Base-by-base conservation (phyloP, 495 filamentous ascomycete species). In the Penicillium simplicissimum region DNA sequence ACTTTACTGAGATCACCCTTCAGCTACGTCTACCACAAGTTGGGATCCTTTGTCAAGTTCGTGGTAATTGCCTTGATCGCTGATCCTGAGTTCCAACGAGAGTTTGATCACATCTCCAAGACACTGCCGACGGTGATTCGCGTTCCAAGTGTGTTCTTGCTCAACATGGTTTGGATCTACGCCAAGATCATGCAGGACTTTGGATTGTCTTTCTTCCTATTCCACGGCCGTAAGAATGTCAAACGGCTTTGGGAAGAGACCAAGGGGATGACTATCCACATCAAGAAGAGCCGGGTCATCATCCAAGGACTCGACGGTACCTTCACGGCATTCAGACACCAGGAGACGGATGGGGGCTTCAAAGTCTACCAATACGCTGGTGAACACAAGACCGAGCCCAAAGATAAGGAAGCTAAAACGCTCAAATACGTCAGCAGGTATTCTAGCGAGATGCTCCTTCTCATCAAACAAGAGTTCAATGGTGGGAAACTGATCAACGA, bases 21-120 rank as follows among this genome's bases (percentile, higher is more conserved):
- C 25, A 69, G 67, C 59, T 76, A 66, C 1, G 11, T 74, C 1
- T 80, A 81, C 58, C 80, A 82, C 61, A 66, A 56, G 15, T 51
- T 82, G 8, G 78, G 78, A 7, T 65, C 67, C 7, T 62, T 67
- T 8, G 66, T 81, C 71, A 87, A 87, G 59, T 86, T 86, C 66
- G 64, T 82, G 23, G 71, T 83, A 8, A 74, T 85, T 53, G 79
- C 84, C 23, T 55, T 82, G 17, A 71, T 85, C 28, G 84, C 84
- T 9, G 84, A 87, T 65, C 77, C 81, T 8, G 84, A 87, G 59
- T 85, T 83, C 64, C 84, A 87, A 60, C 71, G 84, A 51, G 84
- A 87, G 53, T 74, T 86, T 52, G 71, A 84, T 13, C 81, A 81
- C 67, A 75, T 81, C 42, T 69, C 80, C n/a, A 61, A 66, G 37